phyloP scores from a whole-genome alignment of 306 rosid genomes.

The Dryas drummondii region DNA sequence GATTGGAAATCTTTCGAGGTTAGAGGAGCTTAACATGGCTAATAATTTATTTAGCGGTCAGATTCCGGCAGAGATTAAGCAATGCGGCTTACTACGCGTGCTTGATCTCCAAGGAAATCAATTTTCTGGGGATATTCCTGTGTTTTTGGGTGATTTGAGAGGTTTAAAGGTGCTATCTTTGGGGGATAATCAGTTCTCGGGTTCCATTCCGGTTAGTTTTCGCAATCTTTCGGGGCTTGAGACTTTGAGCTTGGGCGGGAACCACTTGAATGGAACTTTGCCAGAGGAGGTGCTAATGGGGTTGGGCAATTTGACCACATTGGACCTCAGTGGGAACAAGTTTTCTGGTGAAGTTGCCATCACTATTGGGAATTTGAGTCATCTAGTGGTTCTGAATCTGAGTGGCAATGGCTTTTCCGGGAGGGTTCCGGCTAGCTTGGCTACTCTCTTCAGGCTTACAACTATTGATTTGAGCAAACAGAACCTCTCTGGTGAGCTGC shows the following conservation, averaged over 20 bases:
- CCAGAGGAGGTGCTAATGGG: slow-evolving; percentile 47
- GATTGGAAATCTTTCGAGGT: slow-evolving; percentile 47
- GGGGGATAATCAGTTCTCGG: slow-evolving; percentile 66
- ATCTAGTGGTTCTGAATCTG: slow-evolving; percentile 62
- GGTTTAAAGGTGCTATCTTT: slow-evolving; percentile 59
- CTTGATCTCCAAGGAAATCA: slow-evolving; percentile 75
- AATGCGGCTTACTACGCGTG: slow-evolving; percentile 52
- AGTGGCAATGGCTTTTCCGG: slow-evolving; percentile 80
- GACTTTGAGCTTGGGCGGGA: slow-evolving; percentile 62
- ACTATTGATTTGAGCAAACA: slow-evolving; percentile 82
- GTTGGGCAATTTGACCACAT: slow-evolving; percentile 54
- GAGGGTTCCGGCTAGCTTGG: slow-evolving; percentile 64
- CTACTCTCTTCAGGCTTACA: slow-evolving; percentile 74
- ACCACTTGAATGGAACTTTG: slow-evolving; percentile 57
- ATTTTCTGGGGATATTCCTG: slow-evolving; percentile 60
- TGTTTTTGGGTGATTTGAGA: slow-evolving; percentile 52
- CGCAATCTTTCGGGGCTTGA: slow-evolving; percentile 60
- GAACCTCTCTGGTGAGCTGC: slow-evolving; percentile 81
- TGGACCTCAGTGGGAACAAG: slow-evolving; percentile 74
- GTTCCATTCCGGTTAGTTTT: slow-evolving; percentile 63
- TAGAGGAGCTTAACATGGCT: slow-evolving; percentile 68
- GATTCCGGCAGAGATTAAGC: slow-evolving; percentile 67
- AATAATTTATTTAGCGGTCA: slow-evolving; percentile 61
- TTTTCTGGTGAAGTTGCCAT: slow-evolving; percentile 54
- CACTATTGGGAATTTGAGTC: slow-evolving; percentile 56